Evolutionary conservation across 1,284 basidiomycete species (phyloP), one percentile per base, ranked within the genome.

Genomic region (Fomitopsis betulina): DNA sequence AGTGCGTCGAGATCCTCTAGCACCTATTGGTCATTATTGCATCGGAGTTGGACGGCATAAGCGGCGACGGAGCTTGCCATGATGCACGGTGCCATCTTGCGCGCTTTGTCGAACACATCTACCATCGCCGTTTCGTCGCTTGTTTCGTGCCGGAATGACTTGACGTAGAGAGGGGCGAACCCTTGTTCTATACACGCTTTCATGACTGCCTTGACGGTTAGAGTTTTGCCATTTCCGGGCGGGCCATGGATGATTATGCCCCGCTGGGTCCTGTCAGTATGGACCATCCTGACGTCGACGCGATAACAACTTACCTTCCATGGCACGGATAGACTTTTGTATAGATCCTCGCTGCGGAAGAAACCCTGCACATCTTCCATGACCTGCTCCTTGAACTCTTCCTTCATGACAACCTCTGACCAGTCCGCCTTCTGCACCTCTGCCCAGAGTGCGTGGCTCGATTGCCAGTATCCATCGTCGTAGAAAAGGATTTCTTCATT

Each of bases 161-260:
- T 91, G 65, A 94, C 89, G 62, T 93, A 93, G 19, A 94, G 78
- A 1, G 88, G 83, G 2, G 79, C 78, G 63, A 84, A 84, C 0
- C 85, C 85, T 55, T 75, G 75, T n/a, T 76, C 76, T 62, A 78
- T 75, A 58, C 85, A 86, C 0, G 79, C 79, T 68, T 87, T 89
- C 83, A 89, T 87, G 61, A 89, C 80, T 12, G 78, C 80, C 70
- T 93, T 93, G 67, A 94, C 76, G 58, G 80, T 88, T 71, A 91
- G 91, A 0, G 91, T 93, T 72, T 93, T 93, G 2, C 91, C 91
- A 61, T 94, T 93, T 3, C 90, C 90, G 68, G 89, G 87, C 23
- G 88, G 86, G 3, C 89, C 89, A 65, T 84, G 76, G 79, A 90
- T 77, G 62, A 90, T 87, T 58, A 89, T 67, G 33, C 87, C 87